Percentiles rank a stretch among this genome's conserved stretches.
Conservation (phyloP, 73 alveolate species). For the Durusdinium trenchii region DNA sequence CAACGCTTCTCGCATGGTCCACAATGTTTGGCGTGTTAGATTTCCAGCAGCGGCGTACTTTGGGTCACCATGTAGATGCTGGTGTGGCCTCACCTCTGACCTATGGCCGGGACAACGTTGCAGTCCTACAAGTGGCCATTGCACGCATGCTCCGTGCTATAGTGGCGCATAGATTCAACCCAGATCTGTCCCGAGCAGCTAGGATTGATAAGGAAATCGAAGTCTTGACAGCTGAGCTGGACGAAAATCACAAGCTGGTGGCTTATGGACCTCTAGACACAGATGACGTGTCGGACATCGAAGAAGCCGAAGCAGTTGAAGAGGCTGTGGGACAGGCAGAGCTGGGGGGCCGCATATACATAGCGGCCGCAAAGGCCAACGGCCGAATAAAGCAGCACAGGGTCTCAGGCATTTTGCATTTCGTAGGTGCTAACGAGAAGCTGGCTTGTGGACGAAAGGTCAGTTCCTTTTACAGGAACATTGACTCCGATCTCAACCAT, state of each 20-base stretch:
- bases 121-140: background rate
- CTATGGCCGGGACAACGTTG: slow-evolving; percentile 7
- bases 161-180: background rate
- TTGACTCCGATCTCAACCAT: background rate
- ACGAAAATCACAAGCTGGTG: no score
- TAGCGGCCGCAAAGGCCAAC: background rate
- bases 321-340: background rate
- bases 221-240: background rate
- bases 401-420: background rate
- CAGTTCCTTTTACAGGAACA: background rate
- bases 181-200: background rate
- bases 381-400: background rate
- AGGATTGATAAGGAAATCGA: background rate
- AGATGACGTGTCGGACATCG: background rate
- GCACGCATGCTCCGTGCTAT: background rate
- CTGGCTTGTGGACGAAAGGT: background rate
- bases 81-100: background rate
- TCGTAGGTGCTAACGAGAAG: background rate
- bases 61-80: slow-evolving; percentile 34
- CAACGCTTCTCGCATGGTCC: background rate
- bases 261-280: no score
- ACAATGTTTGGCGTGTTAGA: background rate
- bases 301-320: background rate
- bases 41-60: background rate
- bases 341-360: background rate